These are phyloP conservation scores for Talaromyces adpressus DNA, from an alignment of 495 filamentous ascomycete species.

Conservation along the genomic window DNA sequence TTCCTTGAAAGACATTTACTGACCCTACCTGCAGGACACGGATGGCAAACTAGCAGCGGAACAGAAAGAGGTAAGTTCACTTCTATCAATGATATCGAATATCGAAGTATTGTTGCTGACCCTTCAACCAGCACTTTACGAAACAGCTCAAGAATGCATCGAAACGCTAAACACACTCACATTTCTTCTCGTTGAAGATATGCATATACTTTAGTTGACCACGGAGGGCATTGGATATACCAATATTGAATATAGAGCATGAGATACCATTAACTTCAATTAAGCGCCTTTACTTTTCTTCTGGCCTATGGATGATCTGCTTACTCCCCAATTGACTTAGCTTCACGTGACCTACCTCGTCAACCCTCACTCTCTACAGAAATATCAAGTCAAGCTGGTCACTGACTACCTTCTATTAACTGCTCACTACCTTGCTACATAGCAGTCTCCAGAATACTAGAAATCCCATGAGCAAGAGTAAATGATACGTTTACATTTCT, in stretches of 20 bases:
- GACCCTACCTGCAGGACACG: conserved; percentile 43
- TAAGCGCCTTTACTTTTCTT: neutral
- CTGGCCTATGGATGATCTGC: no score
- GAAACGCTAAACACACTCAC: conserved; percentile 18
- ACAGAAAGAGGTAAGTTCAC: conserved; percentile 46
- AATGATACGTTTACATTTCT: no score
- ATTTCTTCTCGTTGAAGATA: neutral
- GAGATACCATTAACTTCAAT: neutral
- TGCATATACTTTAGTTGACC: neutral
- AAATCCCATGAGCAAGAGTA: no score
- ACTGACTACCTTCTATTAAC: no score
- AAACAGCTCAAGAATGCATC: conserved; percentile 38
- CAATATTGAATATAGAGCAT: neutral
- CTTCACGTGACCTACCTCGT: no score
- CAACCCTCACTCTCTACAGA: no score
- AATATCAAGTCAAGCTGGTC: no score
- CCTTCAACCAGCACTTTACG: conserved; percentile 30
- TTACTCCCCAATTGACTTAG: no score
- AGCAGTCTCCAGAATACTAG: no score
- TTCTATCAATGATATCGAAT: neutral
- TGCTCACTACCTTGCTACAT: no score
- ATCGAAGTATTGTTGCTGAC: conserved; percentile 8
- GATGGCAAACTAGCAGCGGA: conserved; percentile 73
- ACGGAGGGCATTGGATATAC: neutral
- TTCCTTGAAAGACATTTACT: conserved; percentile 12